Base-by-base conservation (phyloP, 2,329 filamentous ascomycete species). In the Aspergillus sp. region DNA sequence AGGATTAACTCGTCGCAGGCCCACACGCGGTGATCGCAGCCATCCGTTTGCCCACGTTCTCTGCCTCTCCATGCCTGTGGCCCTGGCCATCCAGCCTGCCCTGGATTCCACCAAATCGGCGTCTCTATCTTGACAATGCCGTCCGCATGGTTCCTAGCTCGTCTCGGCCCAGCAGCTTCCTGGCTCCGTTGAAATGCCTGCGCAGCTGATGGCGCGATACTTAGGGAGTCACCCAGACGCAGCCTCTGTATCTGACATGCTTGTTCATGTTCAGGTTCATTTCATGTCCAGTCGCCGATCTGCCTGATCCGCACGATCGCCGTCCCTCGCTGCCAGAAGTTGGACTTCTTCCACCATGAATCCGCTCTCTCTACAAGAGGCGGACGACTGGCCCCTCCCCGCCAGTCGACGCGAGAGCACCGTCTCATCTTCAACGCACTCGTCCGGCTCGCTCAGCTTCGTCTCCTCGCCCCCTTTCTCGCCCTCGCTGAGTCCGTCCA, bases 331-430 rank as follows among this genome's bases (percentile, higher is more conserved):
- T 36, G 13, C 7, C 26, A 6, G 17, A 48, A 36, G 30, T 17
- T 12, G 17, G 15, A 12, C 17, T 38, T n/a, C 34, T n/a, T 32
- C 38, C 54, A 34, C 48, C 43, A 65, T 64, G 63, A 63, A 55
- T 26, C 45, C 56, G 17, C 44, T 52, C 8, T 48, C 50, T 24
- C 13, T 53, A 26, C 47, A 55, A n/a, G 66, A 70, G 18, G 60
- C 49, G 13, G 60, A 63, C 24, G 68, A 72, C 52, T 71, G 69
- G 70, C 69, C 69, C 34, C 60, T 69, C 32, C 66, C 58, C 18
- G 56, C 62, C 11, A 59, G 34, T 32, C 59, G 63, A 24, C 66
- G 64, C 48, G 60, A 63, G 50, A 65, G 64, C 58, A 68, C 65
- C 49, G 39, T 70, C 26, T 67, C 67, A 17, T 65, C 64, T 22